A percentile compares a stretch with the other conserved stretches of the same genome.
Conservation (phyloP, 2,329 filamentous ascomycete genomes). For the Davidsoniella neocaledoniae region DNA sequence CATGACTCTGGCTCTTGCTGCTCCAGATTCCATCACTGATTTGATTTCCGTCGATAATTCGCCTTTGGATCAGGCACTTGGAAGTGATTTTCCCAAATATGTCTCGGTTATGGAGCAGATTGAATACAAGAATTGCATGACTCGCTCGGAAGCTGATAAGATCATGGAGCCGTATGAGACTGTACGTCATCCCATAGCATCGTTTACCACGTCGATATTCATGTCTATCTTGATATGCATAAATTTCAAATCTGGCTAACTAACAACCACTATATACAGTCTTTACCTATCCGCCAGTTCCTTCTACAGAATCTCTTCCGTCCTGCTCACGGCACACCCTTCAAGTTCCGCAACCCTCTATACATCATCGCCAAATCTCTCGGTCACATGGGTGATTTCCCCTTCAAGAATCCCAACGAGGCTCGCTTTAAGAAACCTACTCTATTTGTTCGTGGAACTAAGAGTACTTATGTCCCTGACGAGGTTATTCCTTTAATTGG, state of each 20-base stretch:
- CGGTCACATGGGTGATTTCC: conserved; percentile 72
- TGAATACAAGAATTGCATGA: conserved; percentile 48
- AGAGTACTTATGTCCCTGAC: conserved; percentile 64
- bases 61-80: conserved; percentile 62
- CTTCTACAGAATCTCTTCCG: conserved; percentile 71
- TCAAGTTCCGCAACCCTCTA: conserved; percentile 69
- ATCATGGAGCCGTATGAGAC: conserved; percentile 62
- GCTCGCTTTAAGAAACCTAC: conserved; percentile 58
- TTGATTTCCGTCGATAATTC: conserved; percentile 85
- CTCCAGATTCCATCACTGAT: conserved; percentile 48
- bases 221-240: background rate
- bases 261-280: conserved; percentile 21
- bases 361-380: conserved; percentile 50
- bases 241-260: background rate
- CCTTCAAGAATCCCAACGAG: conserved; percentile 56
- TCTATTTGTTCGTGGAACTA: conserved; percentile 63
- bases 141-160: conserved; percentile 60
- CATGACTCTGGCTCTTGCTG: conserved; percentile 66
- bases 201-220: too few species aligned
- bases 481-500: conserved; percentile 66
- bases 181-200: conserved; percentile 23
- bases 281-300: conserved; percentile 71
- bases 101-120: conserved; percentile 72
- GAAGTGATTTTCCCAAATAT: conserved; percentile 62
- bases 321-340: conserved; percentile 29